Percentiles rank a stretch among this genome's conserved stretches.
These are phyloP conservation scores for Clavaria fumosa DNA, from an alignment of 768 basidiomycete genomes.

Conservation along the genomic window DNA sequence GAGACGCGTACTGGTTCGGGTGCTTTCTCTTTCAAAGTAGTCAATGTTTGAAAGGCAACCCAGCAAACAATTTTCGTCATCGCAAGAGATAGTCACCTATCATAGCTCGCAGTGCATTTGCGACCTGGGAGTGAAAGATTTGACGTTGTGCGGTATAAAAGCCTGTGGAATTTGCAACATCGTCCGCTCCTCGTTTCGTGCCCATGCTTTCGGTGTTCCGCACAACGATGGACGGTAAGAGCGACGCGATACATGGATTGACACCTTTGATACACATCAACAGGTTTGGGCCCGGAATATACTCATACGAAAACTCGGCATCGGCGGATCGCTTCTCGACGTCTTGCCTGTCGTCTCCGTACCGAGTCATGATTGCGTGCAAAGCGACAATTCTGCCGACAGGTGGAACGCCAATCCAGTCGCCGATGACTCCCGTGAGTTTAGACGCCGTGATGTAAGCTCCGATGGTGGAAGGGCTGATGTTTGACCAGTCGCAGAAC, in stretches of 20 bases:
- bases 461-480: background rate
- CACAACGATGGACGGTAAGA: conserved; percentile 41
- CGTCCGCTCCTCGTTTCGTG: conserved; percentile 39
- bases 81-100: conserved; percentile 42
- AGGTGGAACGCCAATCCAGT: conserved; percentile 11
- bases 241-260: background rate
- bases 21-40: background rate
- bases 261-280: conserved; percentile 6
- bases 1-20: conserved; percentile 35
- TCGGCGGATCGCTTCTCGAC: conserved; percentile 46
- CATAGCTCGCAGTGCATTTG: conserved; percentile 55
- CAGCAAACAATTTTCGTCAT: conserved; percentile 9
- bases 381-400: conserved; percentile 21
- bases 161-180: conserved; percentile 54
- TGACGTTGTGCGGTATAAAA: conserved; percentile 35
- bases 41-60: conserved; percentile 1
- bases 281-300: conserved; percentile 49
- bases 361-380: conserved; percentile 49
- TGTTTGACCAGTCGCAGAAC: conserved; percentile 4
- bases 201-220: conserved; percentile 39
- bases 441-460: conserved; percentile 16
- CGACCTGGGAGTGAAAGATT: conserved; percentile 42
- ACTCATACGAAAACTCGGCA: conserved; percentile 45
- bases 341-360: conserved; percentile 51
- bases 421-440: background rate